These are phyloP conservation scores for Diophrys appendiculata DNA, from an alignment of 73 alveolate genomes.

Conservation along the genomic window DNA sequence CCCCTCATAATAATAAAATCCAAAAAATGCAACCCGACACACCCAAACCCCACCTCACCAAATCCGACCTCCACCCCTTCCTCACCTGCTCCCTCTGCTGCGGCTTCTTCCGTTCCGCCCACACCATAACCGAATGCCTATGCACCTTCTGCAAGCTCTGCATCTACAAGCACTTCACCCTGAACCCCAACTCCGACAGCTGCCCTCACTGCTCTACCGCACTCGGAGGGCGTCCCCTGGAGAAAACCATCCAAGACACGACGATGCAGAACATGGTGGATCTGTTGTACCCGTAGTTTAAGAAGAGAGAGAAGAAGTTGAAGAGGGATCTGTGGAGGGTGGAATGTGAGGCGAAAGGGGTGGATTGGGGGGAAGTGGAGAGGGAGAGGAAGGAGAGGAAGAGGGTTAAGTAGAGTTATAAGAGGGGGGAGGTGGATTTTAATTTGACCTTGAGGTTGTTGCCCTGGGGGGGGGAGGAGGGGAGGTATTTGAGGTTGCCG, in stretches of 20 bases:
- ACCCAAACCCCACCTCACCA: slow-evolving; percentile 5
- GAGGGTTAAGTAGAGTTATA: background rate
- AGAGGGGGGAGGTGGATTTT: background rate
- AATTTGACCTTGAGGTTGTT: background rate
- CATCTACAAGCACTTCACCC: slow-evolving; percentile 4
- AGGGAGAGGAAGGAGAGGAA: background rate
- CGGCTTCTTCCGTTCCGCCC: slow-evolving; percentile 80
- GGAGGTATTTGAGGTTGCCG: background rate
- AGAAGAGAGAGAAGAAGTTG: slow-evolving; percentile 7
- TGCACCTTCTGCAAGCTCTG: slow-evolving; percentile 25
- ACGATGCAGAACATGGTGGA: slow-evolving; percentile 22
- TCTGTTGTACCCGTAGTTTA: slow-evolving; percentile 6
- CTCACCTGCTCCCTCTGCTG: slow-evolving; percentile 74
- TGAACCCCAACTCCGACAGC: background rate
- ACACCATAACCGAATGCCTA: slow-evolving; percentile 81
- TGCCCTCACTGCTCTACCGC: slow-evolving; percentile 1
- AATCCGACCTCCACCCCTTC: slow-evolving; percentile 55
- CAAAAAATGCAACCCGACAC: no score
- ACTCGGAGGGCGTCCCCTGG: slow-evolving; percentile 13
- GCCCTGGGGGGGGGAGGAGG: background rate
- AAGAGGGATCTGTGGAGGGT: slow-evolving; percentile 4
- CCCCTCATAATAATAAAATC: no score
- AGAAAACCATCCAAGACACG: background rate
- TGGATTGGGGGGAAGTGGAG: background rate
- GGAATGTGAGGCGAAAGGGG: background rate